phyloP scores from a whole-genome alignment of 768 basidiomycete genomes.

The Mycena latifolia region DNA sequence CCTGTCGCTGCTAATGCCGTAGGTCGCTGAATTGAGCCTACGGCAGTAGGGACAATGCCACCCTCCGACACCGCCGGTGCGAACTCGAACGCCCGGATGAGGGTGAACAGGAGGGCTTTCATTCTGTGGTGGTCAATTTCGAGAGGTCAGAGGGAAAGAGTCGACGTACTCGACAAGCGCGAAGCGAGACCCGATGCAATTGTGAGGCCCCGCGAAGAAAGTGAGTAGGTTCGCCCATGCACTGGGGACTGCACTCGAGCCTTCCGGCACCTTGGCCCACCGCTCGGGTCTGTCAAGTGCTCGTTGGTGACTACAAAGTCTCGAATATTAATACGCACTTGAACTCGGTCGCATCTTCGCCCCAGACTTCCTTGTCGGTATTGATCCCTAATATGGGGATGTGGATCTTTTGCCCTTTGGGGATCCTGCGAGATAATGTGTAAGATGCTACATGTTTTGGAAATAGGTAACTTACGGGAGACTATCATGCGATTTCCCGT shows the following conservation, averaged over 20 bases:
- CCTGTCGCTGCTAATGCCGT: neutral
- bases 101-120: conserved; percentile 40
- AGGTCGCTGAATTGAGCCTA: conserved; percentile 30
- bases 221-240: conserved; percentile 70
- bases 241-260: conserved; percentile 61
- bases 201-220: conserved; percentile 65
- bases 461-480: neutral
- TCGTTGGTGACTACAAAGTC: neutral
- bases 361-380: conserved; percentile 67
- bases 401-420: conserved; percentile 53
- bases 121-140: neutral
- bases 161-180: conserved; percentile 1
- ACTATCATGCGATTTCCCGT: neutral
- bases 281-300: neutral
- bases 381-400: conserved; percentile 70
- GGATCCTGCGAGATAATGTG: neutral
- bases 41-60: conserved; percentile 26
- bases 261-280: conserved; percentile 50
- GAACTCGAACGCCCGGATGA: conserved; percentile 39
- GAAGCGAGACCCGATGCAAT: conserved; percentile 8
- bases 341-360: conserved; percentile 65
- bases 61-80: conserved; percentile 37
- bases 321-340: neutral
- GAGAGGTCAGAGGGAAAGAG: neutral
- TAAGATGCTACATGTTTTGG: no score